Percentiles rank a stretch among this genome's conserved stretches.
These are phyloP conservation scores for Herpotrichia juniperi DNA, from an alignment of 2,329 filamentous ascomycete genomes.

Conservation along the genomic window DNA sequence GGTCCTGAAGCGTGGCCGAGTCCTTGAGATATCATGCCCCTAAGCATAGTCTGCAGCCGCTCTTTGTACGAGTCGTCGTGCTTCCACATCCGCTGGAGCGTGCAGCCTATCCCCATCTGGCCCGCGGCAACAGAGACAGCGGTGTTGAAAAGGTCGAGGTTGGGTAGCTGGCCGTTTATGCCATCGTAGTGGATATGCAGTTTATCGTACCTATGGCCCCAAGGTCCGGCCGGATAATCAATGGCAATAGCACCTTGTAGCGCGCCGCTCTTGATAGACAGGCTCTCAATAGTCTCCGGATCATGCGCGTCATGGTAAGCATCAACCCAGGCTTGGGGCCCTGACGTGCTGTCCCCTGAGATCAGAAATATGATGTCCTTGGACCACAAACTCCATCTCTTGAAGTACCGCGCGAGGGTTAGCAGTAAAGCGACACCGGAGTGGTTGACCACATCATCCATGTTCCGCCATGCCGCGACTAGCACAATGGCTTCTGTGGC, in stretches of 20 bases:
- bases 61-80: conserved; percentile 80
- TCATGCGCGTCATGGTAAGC: conserved; percentile 93
- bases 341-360: conserved; percentile 85
- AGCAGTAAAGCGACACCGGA: conserved; percentile 87
- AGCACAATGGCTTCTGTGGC: conserved; percentile 96
- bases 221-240: conserved; percentile 75
- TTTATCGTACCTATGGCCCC: conserved; percentile 81
- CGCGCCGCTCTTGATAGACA: conserved; percentile 90
- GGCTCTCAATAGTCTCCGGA: conserved; percentile 69
- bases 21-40: conserved; percentile 91
- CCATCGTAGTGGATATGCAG: conserved; percentile 95
- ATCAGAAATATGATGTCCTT: conserved; percentile 97
- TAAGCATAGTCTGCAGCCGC: conserved; percentile 84
- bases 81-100: conserved; percentile 83
- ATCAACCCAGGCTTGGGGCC: conserved; percentile 95
- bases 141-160: conserved; percentile 94
- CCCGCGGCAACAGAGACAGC: conserved; percentile 84
- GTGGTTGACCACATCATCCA: conserved; percentile 77
- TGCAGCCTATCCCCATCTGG: conserved; percentile 88
- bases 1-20: conserved; percentile 87
- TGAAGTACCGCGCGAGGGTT: conserved; percentile 92
- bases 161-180: conserved; percentile 92
- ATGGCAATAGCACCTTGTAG: conserved; percentile 92
- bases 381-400: conserved; percentile 96
- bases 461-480: conserved; percentile 86